These are phyloP conservation scores for Pyrenochaeta sp. DNA, from an alignment of 2,329 filamentous ascomycete species.

Conservation along the genomic window DNA sequence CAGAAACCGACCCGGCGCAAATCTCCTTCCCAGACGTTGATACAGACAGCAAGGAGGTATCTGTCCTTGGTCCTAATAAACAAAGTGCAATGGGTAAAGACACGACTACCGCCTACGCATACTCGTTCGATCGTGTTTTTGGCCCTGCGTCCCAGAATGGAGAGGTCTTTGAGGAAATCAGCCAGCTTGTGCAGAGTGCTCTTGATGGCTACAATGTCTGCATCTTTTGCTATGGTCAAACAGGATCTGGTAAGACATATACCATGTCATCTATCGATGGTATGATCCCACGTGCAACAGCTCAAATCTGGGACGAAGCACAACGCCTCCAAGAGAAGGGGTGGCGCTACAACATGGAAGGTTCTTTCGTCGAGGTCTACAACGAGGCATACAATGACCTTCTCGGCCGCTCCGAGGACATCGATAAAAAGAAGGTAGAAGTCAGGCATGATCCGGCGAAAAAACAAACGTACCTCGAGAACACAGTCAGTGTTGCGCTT, in stretches of 20 bases:
- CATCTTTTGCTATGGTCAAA: constrained; percentile 98
- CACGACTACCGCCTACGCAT: constrained; percentile 80
- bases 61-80: constrained; percentile 83
- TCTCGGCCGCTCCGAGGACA: constrained; percentile 73
- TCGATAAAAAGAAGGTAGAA: constrained; percentile 84
- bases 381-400: constrained; percentile 97
- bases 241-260: constrained; percentile 93
- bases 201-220: constrained; percentile 98
- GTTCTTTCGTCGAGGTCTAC: constrained; percentile 96
- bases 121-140: constrained; percentile 94
- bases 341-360: constrained; percentile 94
- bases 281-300: constrained; percentile 93
- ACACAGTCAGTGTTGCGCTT: constrained; percentile 78
- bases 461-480: constrained; percentile 82
- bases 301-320: constrained; percentile 92
- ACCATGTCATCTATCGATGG: constrained; percentile 96
- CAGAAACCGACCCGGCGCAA: constrained; percentile 70
- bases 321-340: constrained; percentile 86
- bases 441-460: constrained; percentile 85
- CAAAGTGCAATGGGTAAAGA: constrained; percentile 80
- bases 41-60: constrained; percentile 87
- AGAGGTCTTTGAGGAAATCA: constrained; percentile 95
- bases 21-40: constrained; percentile 81
- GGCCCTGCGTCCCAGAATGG: constrained; percentile 78
- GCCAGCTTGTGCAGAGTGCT: constrained; percentile 93